Percentiles rank a stretch among this genome's conserved stretches.
These are phyloP conservation scores for Fusarium sp. DNA, from an alignment of 2,329 filamentous ascomycete species.

Conservation along the genomic window DNA sequence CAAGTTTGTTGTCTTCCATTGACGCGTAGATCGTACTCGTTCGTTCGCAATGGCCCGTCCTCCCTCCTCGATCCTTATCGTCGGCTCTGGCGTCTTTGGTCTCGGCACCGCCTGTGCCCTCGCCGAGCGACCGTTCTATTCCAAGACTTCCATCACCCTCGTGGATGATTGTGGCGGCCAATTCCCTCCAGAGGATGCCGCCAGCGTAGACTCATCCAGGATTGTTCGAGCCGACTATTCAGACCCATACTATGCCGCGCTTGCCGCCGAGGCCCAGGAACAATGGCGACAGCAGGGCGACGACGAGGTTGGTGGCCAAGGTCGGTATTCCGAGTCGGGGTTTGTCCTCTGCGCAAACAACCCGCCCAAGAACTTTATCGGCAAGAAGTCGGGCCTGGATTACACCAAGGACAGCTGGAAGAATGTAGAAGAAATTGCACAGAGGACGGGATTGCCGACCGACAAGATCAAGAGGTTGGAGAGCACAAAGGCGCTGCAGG, in stretches of 20 bases:
- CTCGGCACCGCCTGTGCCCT: slow-evolving; percentile 77
- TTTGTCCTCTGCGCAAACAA: slow-evolving; percentile 75
- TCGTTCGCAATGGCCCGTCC: slow-evolving; percentile 49
- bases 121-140: slow-evolving; percentile 71
- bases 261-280: slow-evolving; percentile 80
- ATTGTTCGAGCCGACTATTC: slow-evolving; percentile 85
- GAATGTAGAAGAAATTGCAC: slow-evolving; percentile 70
- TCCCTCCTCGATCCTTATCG: slow-evolving; percentile 73
- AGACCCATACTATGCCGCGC: slow-evolving; percentile 80
- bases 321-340: slow-evolving; percentile 80
- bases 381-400: slow-evolving; percentile 64
- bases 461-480: slow-evolving; percentile 64
- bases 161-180: slow-evolving; percentile 71
- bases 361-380: slow-evolving; percentile 47
- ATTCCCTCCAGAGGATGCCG: slow-evolving; percentile 73
- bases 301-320: slow-evolving; percentile 71
- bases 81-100: slow-evolving; percentile 79
- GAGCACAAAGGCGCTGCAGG: slow-evolving; percentile 60
- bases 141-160: slow-evolving; percentile 69
- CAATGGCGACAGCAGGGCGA: slow-evolving; percentile 76
- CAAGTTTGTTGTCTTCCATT: slow-evolving; percentile 23
- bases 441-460: slow-evolving; percentile 55
- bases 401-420: slow-evolving; percentile 74
- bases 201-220: slow-evolving; percentile 75
- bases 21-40: slow-evolving; percentile 18